These are phyloP conservation scores for Neoascochyta sp. DNA, from an alignment of 2,329 filamentous ascomycete species.

Conservation along the genomic window DNA sequence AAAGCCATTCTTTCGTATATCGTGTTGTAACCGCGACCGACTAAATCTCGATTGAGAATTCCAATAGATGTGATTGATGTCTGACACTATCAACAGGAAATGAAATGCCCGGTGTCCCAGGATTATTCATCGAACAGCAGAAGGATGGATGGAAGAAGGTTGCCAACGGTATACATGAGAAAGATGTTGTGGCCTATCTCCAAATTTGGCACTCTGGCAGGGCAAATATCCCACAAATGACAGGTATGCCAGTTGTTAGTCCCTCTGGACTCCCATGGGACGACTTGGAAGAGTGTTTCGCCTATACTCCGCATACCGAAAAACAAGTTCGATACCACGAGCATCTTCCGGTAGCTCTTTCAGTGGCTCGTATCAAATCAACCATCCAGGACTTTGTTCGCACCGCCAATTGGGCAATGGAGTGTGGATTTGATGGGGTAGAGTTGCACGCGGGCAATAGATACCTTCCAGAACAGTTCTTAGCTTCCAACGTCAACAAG, in stretches of 20 bases:
- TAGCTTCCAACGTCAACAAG: constrained; percentile 47
- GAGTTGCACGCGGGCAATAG: constrained; percentile 51
- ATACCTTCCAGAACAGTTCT: constrained; percentile 52
- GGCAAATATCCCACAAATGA: constrained; percentile 40
- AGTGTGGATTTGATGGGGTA: constrained; percentile 54
- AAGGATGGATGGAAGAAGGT: constrained; percentile 48
- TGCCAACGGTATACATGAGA: constrained; percentile 47
- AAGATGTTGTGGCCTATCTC: constrained; percentile 45
- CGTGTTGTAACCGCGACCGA: too few species aligned
- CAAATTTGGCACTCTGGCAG: constrained; percentile 48
- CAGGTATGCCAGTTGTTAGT: constrained; percentile 37
- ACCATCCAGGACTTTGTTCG: constrained; percentile 43
- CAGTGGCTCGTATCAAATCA: constrained; percentile 44
- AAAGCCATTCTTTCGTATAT: not conserved
- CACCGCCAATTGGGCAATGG: constrained; percentile 52
- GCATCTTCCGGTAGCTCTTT: constrained; percentile 35
- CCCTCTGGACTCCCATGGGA: constrained; percentile 47
- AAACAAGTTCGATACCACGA: constrained; percentile 33
- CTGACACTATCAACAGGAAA: constrained; percentile 17
- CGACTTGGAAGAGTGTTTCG: constrained; percentile 39
- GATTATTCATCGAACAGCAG: constrained; percentile 35
- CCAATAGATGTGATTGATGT: too few species aligned
- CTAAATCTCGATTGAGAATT: too few species aligned
- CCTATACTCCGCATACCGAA: constrained; percentile 24
- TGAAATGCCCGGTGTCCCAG: constrained; percentile 25